These are phyloP conservation scores for Rhamnella rubrinervis DNA, from an alignment of 331 rosid species.

Conservation along the genomic window DNA sequence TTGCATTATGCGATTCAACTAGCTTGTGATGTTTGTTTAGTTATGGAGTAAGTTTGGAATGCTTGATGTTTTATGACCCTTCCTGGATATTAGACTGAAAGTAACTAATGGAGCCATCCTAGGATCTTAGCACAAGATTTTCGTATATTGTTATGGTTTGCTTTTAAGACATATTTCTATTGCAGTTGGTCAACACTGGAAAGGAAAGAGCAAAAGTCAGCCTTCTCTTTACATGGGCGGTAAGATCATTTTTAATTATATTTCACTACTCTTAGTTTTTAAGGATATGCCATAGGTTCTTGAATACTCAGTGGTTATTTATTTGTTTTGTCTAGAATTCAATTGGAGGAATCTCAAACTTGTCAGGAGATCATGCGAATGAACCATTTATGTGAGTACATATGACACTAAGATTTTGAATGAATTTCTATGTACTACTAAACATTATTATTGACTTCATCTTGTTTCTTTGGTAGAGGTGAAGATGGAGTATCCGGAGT, in stretches of 20 bases:
- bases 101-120: neutral
- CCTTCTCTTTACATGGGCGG: slow-evolving; percentile 98
- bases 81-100: neutral
- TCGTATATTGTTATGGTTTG: neutral
- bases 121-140: neutral
- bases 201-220: slow-evolving; percentile 98
- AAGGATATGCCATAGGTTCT: slow-evolving; percentile 10
- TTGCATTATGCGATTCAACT: too few species aligned
- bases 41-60: neutral
- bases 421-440: neutral
- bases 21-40: neutral
- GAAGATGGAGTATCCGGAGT: slow-evolving; percentile 98
- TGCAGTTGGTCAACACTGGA: slow-evolving; percentile 92
- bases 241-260: slow-evolving; percentile 40
- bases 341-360: slow-evolving; percentile 86
- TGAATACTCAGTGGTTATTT: slow-evolving; percentile 26
- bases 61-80: neutral
- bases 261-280: slow-evolving; percentile 1
- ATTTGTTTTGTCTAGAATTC: slow-evolving; percentile 68
- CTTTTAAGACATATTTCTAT: slow-evolving; percentile 31
- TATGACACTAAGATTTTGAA: neutral
- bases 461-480: slow-evolving; percentile 52
- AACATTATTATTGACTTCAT: slow-evolving; percentile 16
- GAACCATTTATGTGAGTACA: slow-evolving; percentile 81
- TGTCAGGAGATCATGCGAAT: slow-evolving; percentile 88